Evolutionary conservation across 805 yeast genomes (phyloP).

Genomic region (Yarrowia sp.): DNA sequence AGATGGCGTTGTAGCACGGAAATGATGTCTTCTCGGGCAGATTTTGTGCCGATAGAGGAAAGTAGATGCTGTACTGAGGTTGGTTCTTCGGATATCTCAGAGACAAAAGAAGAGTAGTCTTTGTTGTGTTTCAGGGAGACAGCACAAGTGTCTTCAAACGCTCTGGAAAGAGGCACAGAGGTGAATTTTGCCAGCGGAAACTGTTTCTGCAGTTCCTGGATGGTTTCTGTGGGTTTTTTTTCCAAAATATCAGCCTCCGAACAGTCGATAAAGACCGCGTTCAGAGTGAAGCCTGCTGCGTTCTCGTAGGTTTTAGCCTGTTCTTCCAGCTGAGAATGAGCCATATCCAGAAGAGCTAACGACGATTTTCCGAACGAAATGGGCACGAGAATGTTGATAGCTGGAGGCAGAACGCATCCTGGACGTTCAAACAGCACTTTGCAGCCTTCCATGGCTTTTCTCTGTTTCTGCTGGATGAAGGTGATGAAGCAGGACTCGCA

Average conservation of each 20-base stretch:
- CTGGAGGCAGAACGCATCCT: slow-evolving; percentile 29
- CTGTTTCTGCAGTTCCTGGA: slow-evolving; percentile 25
- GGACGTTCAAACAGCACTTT: slow-evolving; percentile 59
- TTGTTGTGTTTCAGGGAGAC: neutral
- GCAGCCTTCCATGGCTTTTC: slow-evolving; percentile 75
- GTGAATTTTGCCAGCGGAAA: slow-evolving; percentile 31
- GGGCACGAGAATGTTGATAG: slow-evolving; percentile 54
- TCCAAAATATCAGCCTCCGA: slow-evolving; percentile 15
- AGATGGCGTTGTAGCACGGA: slow-evolving; percentile 45
- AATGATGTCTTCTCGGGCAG: slow-evolving; percentile 63
- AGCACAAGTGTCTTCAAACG: neutral
- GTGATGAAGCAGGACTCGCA: slow-evolving; percentile 55
- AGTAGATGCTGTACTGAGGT: slow-evolving; percentile 40
- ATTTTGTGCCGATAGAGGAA: slow-evolving; percentile 45
- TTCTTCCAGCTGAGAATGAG: slow-evolving; percentile 57
- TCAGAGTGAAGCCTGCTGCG: slow-evolving; percentile 60
- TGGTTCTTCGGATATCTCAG: neutral
- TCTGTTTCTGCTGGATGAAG: slow-evolving; percentile 73
- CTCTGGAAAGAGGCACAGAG: neutral
- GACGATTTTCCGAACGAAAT: slow-evolving; percentile 68
- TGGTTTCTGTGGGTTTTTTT: slow-evolving; percentile 25
- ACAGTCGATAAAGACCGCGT: slow-evolving; percentile 48
- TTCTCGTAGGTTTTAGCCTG: slow-evolving; percentile 63
- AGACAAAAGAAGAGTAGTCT: slow-evolving; percentile 7
- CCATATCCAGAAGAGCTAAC: slow-evolving; percentile 62